phyloP scores from a whole-genome alignment of 352 stramenopile genomes.

The Phytopythium kandeliae region DNA sequence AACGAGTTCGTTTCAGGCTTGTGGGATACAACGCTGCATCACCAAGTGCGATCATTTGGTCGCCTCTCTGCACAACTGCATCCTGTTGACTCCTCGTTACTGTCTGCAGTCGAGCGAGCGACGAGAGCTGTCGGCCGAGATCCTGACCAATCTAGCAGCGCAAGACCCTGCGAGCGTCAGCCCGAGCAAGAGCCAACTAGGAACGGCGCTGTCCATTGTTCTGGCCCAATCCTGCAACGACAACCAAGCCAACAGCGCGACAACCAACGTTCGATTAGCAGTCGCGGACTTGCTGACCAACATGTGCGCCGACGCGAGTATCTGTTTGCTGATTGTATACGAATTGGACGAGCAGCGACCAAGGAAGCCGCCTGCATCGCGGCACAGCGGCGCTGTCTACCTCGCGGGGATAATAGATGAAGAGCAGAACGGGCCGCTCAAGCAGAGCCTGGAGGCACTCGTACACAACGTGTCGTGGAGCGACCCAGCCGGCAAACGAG shows the following conservation, averaged over 20 bases:
- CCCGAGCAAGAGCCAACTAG: constrained; percentile 26
- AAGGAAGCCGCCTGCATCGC: constrained; percentile 9
- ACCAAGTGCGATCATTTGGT: not conserved
- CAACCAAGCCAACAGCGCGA: not conserved
- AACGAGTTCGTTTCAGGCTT: constrained; percentile 14
- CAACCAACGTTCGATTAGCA: constrained; percentile 25
- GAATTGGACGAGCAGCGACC: constrained; percentile 58
- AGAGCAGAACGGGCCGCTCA: constrained; percentile 27
- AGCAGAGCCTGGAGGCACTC: constrained; percentile 55
- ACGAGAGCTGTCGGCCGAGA: constrained; percentile 29
- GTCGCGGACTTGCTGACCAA: constrained; percentile 59
- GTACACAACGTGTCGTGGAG: constrained; percentile 76
- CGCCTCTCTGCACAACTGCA: not conserved
- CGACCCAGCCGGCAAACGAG: constrained; percentile 56
- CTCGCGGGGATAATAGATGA: constrained; percentile 46
- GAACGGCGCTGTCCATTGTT: constrained; percentile 25
- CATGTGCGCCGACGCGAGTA: constrained; percentile 36
- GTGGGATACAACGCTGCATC: constrained; percentile 22
- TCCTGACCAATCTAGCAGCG: constrained; percentile 33
- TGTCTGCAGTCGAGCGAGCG: constrained; percentile 3
- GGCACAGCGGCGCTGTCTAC: constrained; percentile 56
- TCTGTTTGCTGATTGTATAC: constrained; percentile 58
- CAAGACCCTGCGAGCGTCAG: constrained; percentile 8
- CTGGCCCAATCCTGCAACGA: constrained; percentile 8
- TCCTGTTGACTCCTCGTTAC: too few species aligned